Conservation (phyloP, 768 basidiomycete genomes). For the Hortiboletus campestris region DNA sequence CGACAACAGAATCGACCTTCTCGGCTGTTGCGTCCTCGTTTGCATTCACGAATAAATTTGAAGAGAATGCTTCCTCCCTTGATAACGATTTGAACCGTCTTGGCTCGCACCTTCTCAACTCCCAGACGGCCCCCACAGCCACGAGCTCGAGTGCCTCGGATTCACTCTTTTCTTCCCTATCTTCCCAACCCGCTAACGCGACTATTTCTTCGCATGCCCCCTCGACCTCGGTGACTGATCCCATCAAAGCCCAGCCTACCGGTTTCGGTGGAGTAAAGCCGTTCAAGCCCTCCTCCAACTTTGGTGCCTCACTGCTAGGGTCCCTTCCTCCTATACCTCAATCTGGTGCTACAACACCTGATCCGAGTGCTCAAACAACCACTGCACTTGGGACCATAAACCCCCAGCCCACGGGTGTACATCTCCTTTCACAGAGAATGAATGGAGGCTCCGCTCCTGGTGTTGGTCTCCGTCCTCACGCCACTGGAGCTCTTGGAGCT, state of each 20-base stretch:
- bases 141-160: slow-evolving; percentile 46
- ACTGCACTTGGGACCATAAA: slow-evolving; percentile 29
- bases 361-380: slow-evolving; percentile 15
- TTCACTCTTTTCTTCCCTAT: slow-evolving; percentile 44
- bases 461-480: slow-evolving; percentile 53
- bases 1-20: slow-evolving; percentile 47
- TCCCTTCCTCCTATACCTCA: slow-evolving; percentile 73
- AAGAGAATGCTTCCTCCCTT: slow-evolving; percentile 13
- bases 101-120: slow-evolving; percentile 24
- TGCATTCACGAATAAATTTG: slow-evolving; percentile 39
- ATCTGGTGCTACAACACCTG: slow-evolving; percentile 50
- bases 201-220: slow-evolving; percentile 33
- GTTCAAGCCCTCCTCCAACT: slow-evolving; percentile 80
- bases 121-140: slow-evolving; percentile 37
- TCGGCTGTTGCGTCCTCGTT: slow-evolving; percentile 76
- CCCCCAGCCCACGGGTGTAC: slow-evolving; percentile 34
- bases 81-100: slow-evolving; percentile 7
- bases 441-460: slow-evolving; percentile 37
- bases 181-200: slow-evolving; percentile 52
- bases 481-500: slow-evolving; percentile 49
- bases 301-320: slow-evolving; percentile 73
- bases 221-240: slow-evolving; percentile 32
- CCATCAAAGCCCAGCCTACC: slow-evolving; percentile 44
- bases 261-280: slow-evolving; percentile 66
- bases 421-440: slow-evolving; percentile 3